Base-by-base conservation (phyloP, 1,139 yeast genomes). In the Dujonia santamariae region DNA sequence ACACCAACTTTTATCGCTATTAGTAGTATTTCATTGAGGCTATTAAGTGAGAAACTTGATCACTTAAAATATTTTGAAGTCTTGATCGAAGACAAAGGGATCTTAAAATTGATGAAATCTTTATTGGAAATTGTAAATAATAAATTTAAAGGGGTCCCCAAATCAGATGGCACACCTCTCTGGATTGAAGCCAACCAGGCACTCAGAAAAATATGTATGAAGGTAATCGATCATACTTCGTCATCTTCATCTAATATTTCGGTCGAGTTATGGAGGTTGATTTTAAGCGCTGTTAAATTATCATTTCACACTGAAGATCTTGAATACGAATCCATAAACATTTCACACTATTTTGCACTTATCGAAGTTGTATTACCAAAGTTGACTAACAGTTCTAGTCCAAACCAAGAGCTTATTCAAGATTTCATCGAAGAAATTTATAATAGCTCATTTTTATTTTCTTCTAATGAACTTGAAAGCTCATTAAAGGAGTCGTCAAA, bases 1-100 rank as follows among this genome's bases (percentile, higher is more conserved):
- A 63, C 75, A 19, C 92, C 95, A 2, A 72, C 87, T 0, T 87
- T 82, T 50, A 69, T 79, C 25, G 78, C 87, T 0, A 59, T 83
- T 3, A 75, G 92, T 44, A 69, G 69, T 36, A 50, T 57, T 19
- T 67, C 85, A 1, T 60, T 80, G 36, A 57, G 55, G 9, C 44
- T 73, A 7, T 48, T 85, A 19, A 47, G 52, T 3, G 43, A 44
- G 0, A 66, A 67, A 26, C 39, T 84, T 13, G 43, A 48, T 0
- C 37, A 46, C 1, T 44, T 69, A 1, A 40, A 39, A 0, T 63
- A 67, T 34, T 58, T 67, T 26, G 41, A 50, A 1, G 48, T 56
- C 0, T 53, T 78, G 16, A 44, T 80, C 2, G 48, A 61, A 7
- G 78, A 78, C 40, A 71, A 68, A 14, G 67, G 78, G 5, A 48